Percentiles rank a stretch among this genome's conserved stretches.
These are phyloP conservation scores for Macadamia integrifolia DNA, from an alignment of 164 flowering plant species.

Conservation along the genomic window DNA sequence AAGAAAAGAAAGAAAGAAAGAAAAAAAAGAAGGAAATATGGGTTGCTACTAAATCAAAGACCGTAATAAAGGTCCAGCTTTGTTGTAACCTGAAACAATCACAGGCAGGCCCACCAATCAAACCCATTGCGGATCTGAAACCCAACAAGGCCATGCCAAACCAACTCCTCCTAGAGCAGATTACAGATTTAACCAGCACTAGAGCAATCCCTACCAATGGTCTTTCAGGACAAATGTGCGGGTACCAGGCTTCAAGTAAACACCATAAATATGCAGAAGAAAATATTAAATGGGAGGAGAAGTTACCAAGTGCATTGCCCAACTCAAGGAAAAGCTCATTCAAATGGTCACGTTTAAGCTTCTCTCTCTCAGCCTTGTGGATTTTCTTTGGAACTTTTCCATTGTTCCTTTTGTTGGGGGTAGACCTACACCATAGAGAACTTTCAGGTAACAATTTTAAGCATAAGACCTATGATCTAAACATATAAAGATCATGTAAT, in stretches of 20 bases:
- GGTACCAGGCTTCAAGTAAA: background rate
- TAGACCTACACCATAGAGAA: conserved; percentile 26
- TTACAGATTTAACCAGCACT: no score
- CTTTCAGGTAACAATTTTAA: background rate
- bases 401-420: conserved; percentile 35
- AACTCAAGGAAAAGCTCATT: conserved; percentile 71
- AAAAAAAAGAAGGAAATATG: no score
- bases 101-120: no score
- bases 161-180: no score
- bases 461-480: background rate
- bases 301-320: conserved; percentile 61
- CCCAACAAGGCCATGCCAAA: no score
- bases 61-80: no score
- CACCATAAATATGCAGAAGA: background rate
- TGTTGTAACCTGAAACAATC: no score
- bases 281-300: background rate
- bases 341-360: conserved; percentile 72
- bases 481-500: no score
- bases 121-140: no score
- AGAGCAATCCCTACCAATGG: background rate
- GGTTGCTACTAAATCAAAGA: no score
- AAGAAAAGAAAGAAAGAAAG: no score
- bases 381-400: conserved; percentile 64
- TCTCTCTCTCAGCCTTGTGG: conserved; percentile 91
- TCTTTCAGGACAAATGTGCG: background rate